Evolutionary conservation across 352 stramenopile species (phyloP), one percentile per base, ranked within the genome.

Genomic region (Elongisporangium prolatum): DNA sequence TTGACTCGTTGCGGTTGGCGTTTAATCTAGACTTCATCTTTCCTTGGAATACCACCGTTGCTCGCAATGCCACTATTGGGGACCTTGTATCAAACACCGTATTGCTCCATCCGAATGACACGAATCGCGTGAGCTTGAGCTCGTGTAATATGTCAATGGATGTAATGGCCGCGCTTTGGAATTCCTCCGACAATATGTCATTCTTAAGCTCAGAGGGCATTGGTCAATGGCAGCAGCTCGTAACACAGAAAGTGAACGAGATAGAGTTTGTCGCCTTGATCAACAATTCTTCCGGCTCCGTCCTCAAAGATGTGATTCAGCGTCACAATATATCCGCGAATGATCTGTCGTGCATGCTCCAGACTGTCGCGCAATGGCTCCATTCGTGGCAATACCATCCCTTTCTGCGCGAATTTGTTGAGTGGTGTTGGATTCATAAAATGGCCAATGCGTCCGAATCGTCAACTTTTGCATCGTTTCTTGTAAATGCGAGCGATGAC

Each of bases 381-480:
- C 34, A 65, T 13, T 88, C 80, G 6, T 87, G 77, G 71, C 64
- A 74, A 10, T 71, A 64, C 17, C 77, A 88, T 20, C 80, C 80
- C 7, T 63, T 54, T 22, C 66, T 78, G 54, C 60, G 62, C 10
- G 62, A 77, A 53, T 78, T 86, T 48, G 65, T 86, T 8, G 77
- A 89, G 56, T 65, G 72, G 24, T 61, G 83, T 20, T 89, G 77
- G 80, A 50, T 76, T 10, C 50, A 61, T 44, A 25, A 61, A 13
- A 58, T 72, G 20, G 63, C 61, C 10, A 61, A 67, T 54, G n/a
- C 37, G 4, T 13, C 48, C 8, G 24, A 34, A 34, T 50, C 34
- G n/a, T 14, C 8, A 6, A 56, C 65, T 21, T 40, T 21, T 20
- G 48, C 28, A 14, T 11, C 13, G 6, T n/a, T 69, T 56, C 25